phyloP scores from a whole-genome alignment of 371 early-diverging fungal species.

The Encephalitozoon hellem region DNA sequence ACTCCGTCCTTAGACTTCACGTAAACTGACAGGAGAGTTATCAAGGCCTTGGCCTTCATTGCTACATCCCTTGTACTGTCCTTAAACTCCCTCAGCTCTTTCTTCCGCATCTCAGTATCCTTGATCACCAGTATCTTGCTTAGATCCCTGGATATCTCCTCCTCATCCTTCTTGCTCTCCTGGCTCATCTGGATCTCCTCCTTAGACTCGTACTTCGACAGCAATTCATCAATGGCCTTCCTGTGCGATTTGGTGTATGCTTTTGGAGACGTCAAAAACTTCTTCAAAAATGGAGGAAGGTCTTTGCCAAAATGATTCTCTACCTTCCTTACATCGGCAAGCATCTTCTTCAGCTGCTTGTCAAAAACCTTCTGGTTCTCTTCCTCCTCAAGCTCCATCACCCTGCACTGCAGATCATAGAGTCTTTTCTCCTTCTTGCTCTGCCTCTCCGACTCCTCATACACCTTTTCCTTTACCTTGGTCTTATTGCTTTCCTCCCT shows the following conservation, averaged over 20 bases:
- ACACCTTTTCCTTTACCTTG: neutral
- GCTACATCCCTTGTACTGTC: neutral
- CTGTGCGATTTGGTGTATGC: slow-evolving; percentile 15
- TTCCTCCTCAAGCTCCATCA: slow-evolving; percentile 18
- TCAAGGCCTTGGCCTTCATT: neutral
- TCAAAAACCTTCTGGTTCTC: slow-evolving; percentile 31
- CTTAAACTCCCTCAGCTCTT: neutral
- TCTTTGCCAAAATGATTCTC: neutral
- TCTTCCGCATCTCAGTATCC: slow-evolving; percentile 6
- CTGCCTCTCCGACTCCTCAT: neutral
- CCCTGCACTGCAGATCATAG: slow-evolving; percentile 23
- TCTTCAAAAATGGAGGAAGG: slow-evolving; percentile 13
- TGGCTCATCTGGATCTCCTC: slow-evolving; percentile 18
- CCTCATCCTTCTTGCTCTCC: slow-evolving; percentile 11
- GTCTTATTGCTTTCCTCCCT: slow-evolving; percentile 37
- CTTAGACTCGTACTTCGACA: slow-evolving; percentile 10
- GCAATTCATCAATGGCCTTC: slow-evolving; percentile 16
- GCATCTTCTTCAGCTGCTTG: slow-evolving; percentile 50
- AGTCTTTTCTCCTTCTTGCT: slow-evolving; percentile 30
- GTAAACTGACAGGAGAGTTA: slow-evolving; percentile 30
- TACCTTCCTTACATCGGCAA: slow-evolving; percentile 34
- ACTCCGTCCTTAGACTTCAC: neutral
- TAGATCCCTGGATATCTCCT: slow-evolving; percentile 27
- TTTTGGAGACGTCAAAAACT: slow-evolving; percentile 3
- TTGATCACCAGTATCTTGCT: slow-evolving; percentile 18